Evolutionary conservation across 2,329 filamentous ascomycete genomes (phyloP).

Genomic region (Talaromyces sp.): DNA sequence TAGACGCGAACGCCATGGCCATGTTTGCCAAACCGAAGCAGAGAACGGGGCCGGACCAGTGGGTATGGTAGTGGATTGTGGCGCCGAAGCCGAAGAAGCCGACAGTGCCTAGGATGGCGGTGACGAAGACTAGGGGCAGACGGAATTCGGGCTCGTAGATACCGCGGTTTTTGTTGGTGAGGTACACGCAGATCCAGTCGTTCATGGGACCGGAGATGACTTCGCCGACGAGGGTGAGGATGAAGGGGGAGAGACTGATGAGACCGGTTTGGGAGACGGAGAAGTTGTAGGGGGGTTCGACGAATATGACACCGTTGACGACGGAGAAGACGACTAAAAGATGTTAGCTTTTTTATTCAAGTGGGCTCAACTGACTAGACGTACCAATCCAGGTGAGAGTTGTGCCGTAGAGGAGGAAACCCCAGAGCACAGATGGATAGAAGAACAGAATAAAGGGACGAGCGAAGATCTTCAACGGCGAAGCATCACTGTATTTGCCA

Average conservation of each 20-base stretch:
- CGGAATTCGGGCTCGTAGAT: constrained; percentile 20
- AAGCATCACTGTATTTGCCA: constrained; percentile 6
- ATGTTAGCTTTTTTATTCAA: too few relatives aligned
- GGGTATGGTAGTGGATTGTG: constrained; percentile 12
- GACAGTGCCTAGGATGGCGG: constrained; percentile 7
- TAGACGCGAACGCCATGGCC: constrained; percentile 18
- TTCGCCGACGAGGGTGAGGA: constrained; percentile 17
- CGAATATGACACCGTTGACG: constrained; percentile 19
- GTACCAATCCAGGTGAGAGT: constrained; percentile 13
- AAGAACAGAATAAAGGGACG: constrained; percentile 18
- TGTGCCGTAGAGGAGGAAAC: constrained; percentile 13
- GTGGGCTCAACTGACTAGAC: neutral
- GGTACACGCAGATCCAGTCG: constrained; percentile 18
- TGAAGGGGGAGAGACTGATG: constrained; percentile 14
- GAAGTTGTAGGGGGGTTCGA: constrained; percentile 19
- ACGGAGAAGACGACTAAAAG: constrained; percentile 17
- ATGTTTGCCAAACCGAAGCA: constrained; percentile 17
- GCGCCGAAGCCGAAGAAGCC: constrained; percentile 20
- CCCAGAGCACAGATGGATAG: constrained; percentile 16
- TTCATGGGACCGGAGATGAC: constrained; percentile 19
- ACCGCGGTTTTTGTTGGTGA: constrained; percentile 17
- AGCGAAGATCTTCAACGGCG: constrained; percentile 9
- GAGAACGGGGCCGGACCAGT: constrained; percentile 16
- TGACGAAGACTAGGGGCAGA: constrained; percentile 10
- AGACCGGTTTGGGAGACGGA: constrained; percentile 17